Base-by-base conservation (phyloP, 176 grass and related monocot species). In the Triticum turgidum region DNA sequence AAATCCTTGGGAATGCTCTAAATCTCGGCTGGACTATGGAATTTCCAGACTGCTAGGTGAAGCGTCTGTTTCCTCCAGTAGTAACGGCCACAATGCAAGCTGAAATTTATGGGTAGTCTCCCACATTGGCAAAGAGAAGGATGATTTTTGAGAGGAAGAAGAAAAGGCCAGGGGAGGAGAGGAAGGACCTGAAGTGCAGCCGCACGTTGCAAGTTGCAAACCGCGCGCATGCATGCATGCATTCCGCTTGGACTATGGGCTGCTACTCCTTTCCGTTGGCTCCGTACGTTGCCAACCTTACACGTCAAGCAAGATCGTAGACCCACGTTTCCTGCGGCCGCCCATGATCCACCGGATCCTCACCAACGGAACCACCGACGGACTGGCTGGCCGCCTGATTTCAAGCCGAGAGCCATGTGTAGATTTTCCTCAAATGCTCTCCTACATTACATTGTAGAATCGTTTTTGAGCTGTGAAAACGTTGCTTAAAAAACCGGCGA, bases 51-150 rank as follows among this genome's bases (percentile, higher is more conserved):
- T 27, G 27, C 27, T 27, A 27, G 27, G 27, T 27, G 27, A 27
- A 27, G 27, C 27, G 27, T 27, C 27, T 27, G 27, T 27, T 27
- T 27, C 27, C 27, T 27, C 27, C 27, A 27, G 38, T 76, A 10
- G 39, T 47, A 7, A 84, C 88, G 79, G 68, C 62, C 93, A 95
- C 90, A 88, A 90, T 86, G 85, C 68, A 88, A 95, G 51, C 78
- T 82, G 7, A 20, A 21, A 21, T 85, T 85, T 59, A 76, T 85
- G 88, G 80, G 38, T 84, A 35, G 85, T 81, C 86, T 61, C 75
- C 77, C 69, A 25, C 39, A 64, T 64, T 39, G 52, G 77, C 42
- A 78, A 85, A 71, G 42, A 42, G 51, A 32, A 35, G 52, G 73
- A 71, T 73, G 15, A 6, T 7, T 49, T 65, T 78, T 77, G 73